Percentiles rank a stretch among this genome's conserved stretches.
These are phyloP conservation scores for Stachybotrys elegans DNA, from an alignment of 2,329 filamentous ascomycete species.

Conservation along the genomic window DNA sequence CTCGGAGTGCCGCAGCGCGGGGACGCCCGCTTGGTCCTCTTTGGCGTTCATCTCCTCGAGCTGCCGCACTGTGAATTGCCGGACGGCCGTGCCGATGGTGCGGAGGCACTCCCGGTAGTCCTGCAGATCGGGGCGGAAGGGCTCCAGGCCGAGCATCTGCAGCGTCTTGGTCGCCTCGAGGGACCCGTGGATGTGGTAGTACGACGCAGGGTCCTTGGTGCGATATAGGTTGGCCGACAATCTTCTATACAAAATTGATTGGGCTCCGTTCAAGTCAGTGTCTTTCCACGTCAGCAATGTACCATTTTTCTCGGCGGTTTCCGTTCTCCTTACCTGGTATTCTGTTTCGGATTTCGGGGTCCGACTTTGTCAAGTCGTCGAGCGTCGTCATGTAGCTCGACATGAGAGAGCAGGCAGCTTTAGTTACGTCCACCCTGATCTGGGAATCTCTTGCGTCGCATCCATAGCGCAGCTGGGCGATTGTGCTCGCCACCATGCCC, in stretches of 20 bases:
- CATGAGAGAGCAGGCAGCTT: background rate
- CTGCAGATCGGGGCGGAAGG: background rate
- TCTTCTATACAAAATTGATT: background rate
- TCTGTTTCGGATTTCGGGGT: background rate
- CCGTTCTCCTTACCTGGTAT: background rate
- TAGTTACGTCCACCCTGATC: background rate
- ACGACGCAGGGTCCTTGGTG: constrained; percentile 23
- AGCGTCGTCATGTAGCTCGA: background rate
- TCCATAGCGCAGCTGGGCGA: background rate
- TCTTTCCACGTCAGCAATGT: background rate
- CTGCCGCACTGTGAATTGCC: constrained; percentile 18
- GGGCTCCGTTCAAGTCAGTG: background rate
- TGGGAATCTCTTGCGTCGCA: background rate
- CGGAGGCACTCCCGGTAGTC: constrained; percentile 11
- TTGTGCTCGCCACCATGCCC: background rate
- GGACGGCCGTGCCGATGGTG: constrained; percentile 21
- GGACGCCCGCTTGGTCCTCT: background rate
- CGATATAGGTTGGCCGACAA: constrained; percentile 23
- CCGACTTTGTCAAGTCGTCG: background rate
- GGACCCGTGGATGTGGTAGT: constrained; percentile 29
- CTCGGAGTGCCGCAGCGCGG: background rate
- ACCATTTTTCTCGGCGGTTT: background rate
- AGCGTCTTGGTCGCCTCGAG: constrained; percentile 23
- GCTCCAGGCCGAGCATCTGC: constrained; percentile 24
- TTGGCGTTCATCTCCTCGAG: constrained; percentile 8